Base-by-base conservation (phyloP, 495 filamentous ascomycete species). In the Patellaria atrata region DNA sequence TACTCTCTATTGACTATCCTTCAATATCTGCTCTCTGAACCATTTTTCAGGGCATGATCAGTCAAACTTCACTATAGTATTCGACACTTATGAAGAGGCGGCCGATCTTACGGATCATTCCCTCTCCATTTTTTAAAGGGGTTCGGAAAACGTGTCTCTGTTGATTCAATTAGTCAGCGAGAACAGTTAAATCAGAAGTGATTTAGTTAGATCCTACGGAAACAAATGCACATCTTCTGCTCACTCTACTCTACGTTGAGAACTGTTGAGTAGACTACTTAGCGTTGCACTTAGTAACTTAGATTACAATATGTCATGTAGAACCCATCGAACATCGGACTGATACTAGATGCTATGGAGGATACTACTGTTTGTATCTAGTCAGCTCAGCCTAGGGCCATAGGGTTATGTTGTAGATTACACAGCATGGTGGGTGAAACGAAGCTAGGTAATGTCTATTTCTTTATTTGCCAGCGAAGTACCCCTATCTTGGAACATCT, bases 11-110 rank as follows among this genome's bases (percentile, higher is more conserved):
- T 18, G 30, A 32, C 30, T 18, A 17, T 5, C 30, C 12, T 32
- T 32, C 30, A 32, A 32, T 17, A 32, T 18, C 30, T 32, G 30
- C 30, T 32, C 30, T 18, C 5, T 14, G 30, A 18, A 32, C 30
- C 14, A 32, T 14, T 18, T 32, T 17, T 14, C 30, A n/a, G 30
- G 16, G 3, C 30, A 32, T 19, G 30, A 32, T 3, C 3, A 32
- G 11, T 32, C 30, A 3, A 32, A 32, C 12, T 32, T 18, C n/a
- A 18, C 14, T 11, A 5, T 32, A 17, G 30, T 32, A 32, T 32
- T 32, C 17, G 30, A 32, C 30, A 32, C 30, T 32, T 5, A 32
- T 18, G 21, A 16, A 19, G 30, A 17, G 17, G 6, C 30, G 21
- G 30, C 17, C 30, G 30, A 32, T 4, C 4, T 32, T 18, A n/a